Conservation (phyloP, 768 basidiomycete genomes). For the Lactifluus rugatus region DNA sequence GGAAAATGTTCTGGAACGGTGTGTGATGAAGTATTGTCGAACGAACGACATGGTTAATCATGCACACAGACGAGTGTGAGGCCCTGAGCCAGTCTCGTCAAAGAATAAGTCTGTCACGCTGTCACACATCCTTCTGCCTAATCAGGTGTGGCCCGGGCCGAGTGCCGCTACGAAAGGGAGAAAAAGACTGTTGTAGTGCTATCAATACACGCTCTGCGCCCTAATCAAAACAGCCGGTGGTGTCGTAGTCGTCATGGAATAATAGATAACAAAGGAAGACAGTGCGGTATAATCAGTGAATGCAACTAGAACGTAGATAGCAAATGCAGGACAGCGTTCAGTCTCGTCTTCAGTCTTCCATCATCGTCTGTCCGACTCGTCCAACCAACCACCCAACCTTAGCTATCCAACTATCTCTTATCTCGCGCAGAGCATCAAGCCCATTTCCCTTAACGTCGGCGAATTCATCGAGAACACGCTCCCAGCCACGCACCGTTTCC, state of each 20-base stretch:
- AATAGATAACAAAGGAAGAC: conserved; percentile 9
- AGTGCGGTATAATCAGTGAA: conserved; percentile 14
- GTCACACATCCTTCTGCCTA: too few relatives aligned
- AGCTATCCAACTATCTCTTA: conserved; percentile 57
- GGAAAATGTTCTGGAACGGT: conserved; percentile 34
- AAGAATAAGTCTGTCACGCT: too few relatives aligned
- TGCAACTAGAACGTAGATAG: conserved; percentile 9
- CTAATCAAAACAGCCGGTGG: conserved; percentile 16
- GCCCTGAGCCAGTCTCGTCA: too few relatives aligned
- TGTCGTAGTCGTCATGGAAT: conserved; percentile 10
- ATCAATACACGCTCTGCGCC: conserved; percentile 11
- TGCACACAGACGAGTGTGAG: conserved; percentile 26
- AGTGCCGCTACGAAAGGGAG: too few relatives aligned
- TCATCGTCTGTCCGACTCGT: conserved; percentile 26
- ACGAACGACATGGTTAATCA: conserved; percentile 33
- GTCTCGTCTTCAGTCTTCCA: conserved; percentile 24
- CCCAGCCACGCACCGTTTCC: conserved; percentile 62
- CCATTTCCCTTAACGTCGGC: conserved; percentile 43
- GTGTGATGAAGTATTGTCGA: conserved; percentile 19
- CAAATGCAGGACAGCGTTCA: conserved; percentile 7
- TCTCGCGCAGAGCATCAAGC: conserved; percentile 33
- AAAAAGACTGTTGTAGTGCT: background rate
- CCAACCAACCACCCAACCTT: conserved; percentile 78
- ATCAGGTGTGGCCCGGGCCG: too few relatives aligned
- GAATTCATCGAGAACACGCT: conserved; percentile 55